Conservation (phyloP, 352 stramenopile genomes). For the Globisporangium camurandrum region DNA sequence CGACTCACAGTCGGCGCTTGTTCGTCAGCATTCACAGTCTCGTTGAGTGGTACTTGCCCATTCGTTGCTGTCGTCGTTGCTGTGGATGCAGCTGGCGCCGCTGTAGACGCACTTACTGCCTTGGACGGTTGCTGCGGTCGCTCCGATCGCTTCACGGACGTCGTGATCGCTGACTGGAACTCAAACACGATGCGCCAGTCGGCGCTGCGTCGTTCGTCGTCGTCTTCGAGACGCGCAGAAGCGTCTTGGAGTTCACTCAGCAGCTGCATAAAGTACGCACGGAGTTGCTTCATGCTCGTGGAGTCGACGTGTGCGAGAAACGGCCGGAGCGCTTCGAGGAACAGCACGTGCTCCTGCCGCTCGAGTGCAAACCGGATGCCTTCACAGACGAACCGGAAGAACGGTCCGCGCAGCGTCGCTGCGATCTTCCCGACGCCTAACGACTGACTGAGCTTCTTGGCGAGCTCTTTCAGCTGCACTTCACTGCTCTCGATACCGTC, state of each 20-base stretch:
- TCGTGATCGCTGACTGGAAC: constrained; percentile 42
- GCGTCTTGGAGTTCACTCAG: constrained; percentile 37
- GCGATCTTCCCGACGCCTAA: constrained; percentile 72
- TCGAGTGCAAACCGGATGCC: constrained; percentile 70
- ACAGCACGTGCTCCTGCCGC: constrained; percentile 43
- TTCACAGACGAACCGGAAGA: constrained; percentile 80
- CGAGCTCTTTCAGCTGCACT: constrained; percentile 54
- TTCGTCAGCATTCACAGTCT: constrained; percentile 3
- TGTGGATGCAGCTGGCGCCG: background rate
- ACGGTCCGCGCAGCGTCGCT: constrained; percentile 52
- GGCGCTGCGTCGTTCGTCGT: constrained; percentile 30
- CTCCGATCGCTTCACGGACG: constrained; percentile 6
- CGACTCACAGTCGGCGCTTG: too few relatives aligned
- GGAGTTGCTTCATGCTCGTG: constrained; percentile 49
- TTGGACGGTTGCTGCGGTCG: background rate
- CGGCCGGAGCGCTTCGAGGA: constrained; percentile 56
- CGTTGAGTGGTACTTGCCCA: too few relatives aligned
- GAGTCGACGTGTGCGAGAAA: constrained; percentile 73
- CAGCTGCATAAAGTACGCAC: constrained; percentile 59
- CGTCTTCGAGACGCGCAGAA: too few relatives aligned
- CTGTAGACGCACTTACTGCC: background rate
- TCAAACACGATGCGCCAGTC: constrained; percentile 60
- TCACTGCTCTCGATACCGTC: constrained; percentile 42
- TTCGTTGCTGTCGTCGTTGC: background rate
- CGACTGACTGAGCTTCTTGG: constrained; percentile 76